These are phyloP conservation scores for Haplosporangium sp. DNA, from an alignment of 371 early-diverging fungal species.

Conservation along the genomic window DNA sequence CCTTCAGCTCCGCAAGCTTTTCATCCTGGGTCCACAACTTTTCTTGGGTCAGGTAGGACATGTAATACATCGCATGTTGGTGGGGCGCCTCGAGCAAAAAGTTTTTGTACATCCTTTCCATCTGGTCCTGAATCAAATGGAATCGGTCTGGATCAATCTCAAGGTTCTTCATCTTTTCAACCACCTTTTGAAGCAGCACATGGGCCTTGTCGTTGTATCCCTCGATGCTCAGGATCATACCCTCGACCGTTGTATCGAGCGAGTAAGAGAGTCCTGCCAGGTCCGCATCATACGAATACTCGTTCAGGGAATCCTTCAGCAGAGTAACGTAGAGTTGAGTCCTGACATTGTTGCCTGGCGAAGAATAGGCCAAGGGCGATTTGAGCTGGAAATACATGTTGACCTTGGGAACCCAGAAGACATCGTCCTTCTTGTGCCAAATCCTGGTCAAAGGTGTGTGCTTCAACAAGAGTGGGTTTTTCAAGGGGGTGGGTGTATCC, in stretches of 20 bases:
- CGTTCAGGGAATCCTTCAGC: conserved; percentile 83
- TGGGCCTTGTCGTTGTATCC: conserved; percentile 91
- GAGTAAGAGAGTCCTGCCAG: conserved; percentile 84
- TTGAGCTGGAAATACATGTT: conserved; percentile 52
- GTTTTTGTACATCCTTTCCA: conserved; percentile 77
- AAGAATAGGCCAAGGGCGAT: conserved; percentile 48
- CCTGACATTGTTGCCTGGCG: conserved; percentile 61
- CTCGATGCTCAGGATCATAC: conserved; percentile 73
- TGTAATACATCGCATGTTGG: conserved; percentile 82
- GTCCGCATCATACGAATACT: conserved; percentile 89
- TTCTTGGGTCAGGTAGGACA: conserved; percentile 80
- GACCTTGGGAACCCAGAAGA: conserved; percentile 86
- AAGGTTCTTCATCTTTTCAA: conserved; percentile 74
- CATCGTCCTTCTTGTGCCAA: conserved; percentile 96
- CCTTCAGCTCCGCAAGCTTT: conserved; percentile 70
- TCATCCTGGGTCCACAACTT: conserved; percentile 86
- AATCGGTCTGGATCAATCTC: conserved; percentile 77
- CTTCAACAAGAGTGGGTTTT: conserved; percentile 65
- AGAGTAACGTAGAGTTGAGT: conserved; percentile 79
- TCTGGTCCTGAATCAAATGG: conserved; percentile 77
- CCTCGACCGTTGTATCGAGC: conserved; percentile 75
- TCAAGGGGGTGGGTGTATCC: conserved; percentile 44
- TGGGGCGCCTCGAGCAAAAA: conserved; percentile 78
- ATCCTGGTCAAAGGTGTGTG: conserved; percentile 76
- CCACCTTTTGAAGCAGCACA: conserved; percentile 75